Conservation (phyloP, 225 moss, liverwort and hornwort species). For the Straminergon stramineum region DNA sequence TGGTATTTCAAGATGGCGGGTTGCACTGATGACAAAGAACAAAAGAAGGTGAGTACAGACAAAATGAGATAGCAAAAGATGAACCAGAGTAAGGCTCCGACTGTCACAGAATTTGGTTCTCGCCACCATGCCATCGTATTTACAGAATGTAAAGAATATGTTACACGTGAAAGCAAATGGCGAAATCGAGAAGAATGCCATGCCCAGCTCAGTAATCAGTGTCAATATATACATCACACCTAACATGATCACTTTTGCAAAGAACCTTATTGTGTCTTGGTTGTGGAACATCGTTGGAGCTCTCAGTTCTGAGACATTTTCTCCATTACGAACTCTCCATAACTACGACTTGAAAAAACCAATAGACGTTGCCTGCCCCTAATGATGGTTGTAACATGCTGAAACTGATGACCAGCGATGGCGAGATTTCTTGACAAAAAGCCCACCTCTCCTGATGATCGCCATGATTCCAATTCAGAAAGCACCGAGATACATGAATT, state of each 20-base stretch:
- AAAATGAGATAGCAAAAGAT: background rate
- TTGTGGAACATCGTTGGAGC: constrained; percentile 19
- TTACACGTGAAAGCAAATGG: constrained; percentile 31
- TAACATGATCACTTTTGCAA: background rate
- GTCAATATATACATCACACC: constrained; percentile 1
- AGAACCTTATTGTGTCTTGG: constrained; percentile 24
- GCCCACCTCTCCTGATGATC: constrained; percentile 2
- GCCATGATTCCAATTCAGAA: background rate
- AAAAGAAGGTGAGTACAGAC: background rate
- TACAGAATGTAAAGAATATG: constrained; percentile 26
- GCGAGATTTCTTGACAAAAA: background rate
- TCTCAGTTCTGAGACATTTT: constrained; percentile 24
- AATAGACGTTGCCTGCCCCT: constrained; percentile 17
- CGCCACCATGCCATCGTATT: constrained; percentile 5
- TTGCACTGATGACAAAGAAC: background rate
- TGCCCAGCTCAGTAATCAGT: constrained; percentile 1
- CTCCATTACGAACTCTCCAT: constrained; percentile 21
- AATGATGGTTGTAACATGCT: constrained; percentile 5
- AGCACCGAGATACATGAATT: background rate
- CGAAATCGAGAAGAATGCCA: constrained; percentile 20
- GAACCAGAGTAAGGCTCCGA: background rate
- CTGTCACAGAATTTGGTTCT: background rate
- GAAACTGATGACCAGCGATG: background rate
- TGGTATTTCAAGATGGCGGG: background rate
- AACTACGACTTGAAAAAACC: constrained; percentile 7